Evolutionary conservation across 1,139 yeast genomes (phyloP), one percentile per base, ranked within the genome.

Genomic region (Lodderomyces orthopsilosis): DNA sequence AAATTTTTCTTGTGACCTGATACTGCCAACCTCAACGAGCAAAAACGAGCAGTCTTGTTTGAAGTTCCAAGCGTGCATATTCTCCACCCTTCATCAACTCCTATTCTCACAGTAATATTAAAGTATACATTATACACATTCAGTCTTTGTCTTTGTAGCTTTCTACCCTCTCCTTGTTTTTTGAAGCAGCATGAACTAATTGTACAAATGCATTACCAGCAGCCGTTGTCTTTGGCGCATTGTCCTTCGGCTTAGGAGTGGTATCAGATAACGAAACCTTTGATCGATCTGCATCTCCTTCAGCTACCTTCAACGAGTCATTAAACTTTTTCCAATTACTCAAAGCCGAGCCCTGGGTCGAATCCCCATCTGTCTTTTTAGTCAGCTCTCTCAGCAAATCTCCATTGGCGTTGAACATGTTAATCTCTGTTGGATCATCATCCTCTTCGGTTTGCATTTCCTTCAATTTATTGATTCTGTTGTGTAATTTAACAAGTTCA

Each of bases 401-500:
- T 43, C 72, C 66, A 24, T 53, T 51, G 12, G 68, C 75, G 40
- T 64, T 63, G 50, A 68, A 70, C 22, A 73, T 56, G 47, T 72
- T 68, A 43, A 72, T 71, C 52, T 76, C 83, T 42, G 54, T 54
- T 18, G 78, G 77, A 51, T 77, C 84, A 49, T 77, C 83, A 54
- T 76, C 83, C 42, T 71, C 80, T 2, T 72, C 80, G 39, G 75
- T 65, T 67, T 57, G 80, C 47, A 73, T 54, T 44, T 63, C 68
- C 61, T 83, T 81, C 59, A 89, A 75, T 47, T 83, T 81, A 56
- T 77, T 72, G 60, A 89, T 81, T 58, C 86, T 75, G 63, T 88
- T 87, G 55, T 83, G 79, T 62, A 89, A 75, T 54, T 80, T 80
- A 43, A 89, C 90, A 56, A 87, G 74, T 59, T 85, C 94, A 52